These are phyloP conservation scores for Cercospora sp. DNA, from an alignment of 2,329 filamentous ascomycete species.

Conservation along the genomic window DNA sequence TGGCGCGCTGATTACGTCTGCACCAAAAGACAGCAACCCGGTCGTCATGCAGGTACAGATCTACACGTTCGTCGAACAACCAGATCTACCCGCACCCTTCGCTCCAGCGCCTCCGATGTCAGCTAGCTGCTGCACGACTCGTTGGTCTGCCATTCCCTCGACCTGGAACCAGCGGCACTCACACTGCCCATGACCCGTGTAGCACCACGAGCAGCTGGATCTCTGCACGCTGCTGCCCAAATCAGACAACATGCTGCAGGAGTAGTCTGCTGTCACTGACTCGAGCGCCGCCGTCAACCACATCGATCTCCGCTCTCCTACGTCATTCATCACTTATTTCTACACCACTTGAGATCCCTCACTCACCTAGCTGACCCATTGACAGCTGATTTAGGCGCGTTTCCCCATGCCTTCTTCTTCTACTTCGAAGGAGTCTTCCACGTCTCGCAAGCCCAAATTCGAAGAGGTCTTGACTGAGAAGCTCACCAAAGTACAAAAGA, in stretches of 20 bases:
- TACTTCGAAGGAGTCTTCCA: background rate
- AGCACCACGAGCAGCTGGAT: background rate
- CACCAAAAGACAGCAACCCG: background rate
- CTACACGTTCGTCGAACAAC: conserved; percentile 2
- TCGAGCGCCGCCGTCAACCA: conserved; percentile 7
- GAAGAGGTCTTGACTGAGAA: conserved; percentile 13
- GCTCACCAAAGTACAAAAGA: conserved; percentile 8
- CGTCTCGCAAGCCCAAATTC: conserved; percentile 10
- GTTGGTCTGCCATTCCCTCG: conserved; percentile 2
- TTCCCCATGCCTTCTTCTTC: conserved; percentile 8
- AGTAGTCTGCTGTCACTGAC: conserved; percentile 14
- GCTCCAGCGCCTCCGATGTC: conserved; percentile 3
- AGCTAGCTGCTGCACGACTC: conserved; percentile 6
- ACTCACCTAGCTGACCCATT: background rate
- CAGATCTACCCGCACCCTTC: background rate
- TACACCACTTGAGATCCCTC: background rate
- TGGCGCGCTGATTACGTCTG: background rate
- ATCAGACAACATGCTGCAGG: conserved; percentile 2
- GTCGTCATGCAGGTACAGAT: conserved; percentile 12
- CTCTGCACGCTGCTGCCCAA: conserved; percentile 2
- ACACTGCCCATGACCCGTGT: background rate
- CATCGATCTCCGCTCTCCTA: conserved; percentile 6
- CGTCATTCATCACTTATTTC: conserved; percentile 10
- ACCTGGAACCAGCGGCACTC: background rate
- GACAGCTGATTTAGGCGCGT: conserved; percentile 1